Conservation (phyloP, 257 asterid species). For the Solanum tarapatanum region DNA sequence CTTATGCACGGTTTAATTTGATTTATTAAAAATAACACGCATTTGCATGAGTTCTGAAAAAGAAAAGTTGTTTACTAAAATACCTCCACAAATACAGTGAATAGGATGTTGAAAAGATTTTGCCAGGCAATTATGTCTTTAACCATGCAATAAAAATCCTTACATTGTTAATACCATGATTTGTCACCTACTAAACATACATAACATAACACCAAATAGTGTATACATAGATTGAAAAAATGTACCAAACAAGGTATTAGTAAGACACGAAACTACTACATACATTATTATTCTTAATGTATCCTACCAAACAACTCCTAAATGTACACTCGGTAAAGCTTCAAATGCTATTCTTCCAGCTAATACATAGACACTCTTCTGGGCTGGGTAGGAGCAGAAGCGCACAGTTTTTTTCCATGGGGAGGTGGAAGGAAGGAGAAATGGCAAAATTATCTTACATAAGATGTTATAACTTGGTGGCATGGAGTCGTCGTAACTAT, state of each 20-base stretch:
- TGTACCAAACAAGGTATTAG: background rate
- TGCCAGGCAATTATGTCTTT: background rate
- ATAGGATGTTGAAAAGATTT: background rate
- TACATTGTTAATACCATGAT: background rate
- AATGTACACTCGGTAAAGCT: background rate
- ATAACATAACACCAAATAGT: background rate
- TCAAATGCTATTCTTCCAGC: background rate
- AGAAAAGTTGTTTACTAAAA: no score
- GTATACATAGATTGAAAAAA: background rate
- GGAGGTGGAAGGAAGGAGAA: background rate
- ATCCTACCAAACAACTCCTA: background rate
- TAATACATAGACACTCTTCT: background rate
- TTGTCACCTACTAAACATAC: background rate
- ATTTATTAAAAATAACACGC: no score
- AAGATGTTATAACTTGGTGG: background rate
- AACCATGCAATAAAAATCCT: background rate
- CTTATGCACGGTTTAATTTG: no score
- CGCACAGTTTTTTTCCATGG: background rate
- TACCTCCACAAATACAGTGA: background rate
- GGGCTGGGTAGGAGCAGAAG: background rate
- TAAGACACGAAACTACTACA: background rate
- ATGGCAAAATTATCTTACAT: background rate
- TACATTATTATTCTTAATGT: background rate
- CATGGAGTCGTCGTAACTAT: background rate
- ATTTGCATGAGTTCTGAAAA: no score